Conservation (phyloP, 805 yeast species). For the Ogataea populi-albae region DNA sequence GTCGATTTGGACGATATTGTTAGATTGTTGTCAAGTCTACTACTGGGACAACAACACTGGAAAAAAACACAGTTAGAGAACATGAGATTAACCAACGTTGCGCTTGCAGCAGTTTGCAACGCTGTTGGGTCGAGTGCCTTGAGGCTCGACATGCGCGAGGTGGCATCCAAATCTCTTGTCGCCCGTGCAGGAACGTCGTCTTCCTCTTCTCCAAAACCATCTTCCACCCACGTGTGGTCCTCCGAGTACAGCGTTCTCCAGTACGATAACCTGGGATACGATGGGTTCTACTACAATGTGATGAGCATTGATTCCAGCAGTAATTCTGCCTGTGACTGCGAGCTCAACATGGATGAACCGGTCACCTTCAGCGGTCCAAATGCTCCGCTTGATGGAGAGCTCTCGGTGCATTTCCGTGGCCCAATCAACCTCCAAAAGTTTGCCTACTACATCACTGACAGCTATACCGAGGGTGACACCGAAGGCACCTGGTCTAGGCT, state of each 20-base stretch:
- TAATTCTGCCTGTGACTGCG: constrained; percentile 47
- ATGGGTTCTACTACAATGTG: constrained; percentile 52
- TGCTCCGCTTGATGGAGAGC: constrained; percentile 64
- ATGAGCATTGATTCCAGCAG: constrained; percentile 39
- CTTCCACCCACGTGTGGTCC: constrained; percentile 17
- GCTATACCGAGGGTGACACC: constrained; percentile 37
- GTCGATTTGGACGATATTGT: too few species aligned
- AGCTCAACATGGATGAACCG: constrained; percentile 33
- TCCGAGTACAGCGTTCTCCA: constrained; percentile 41
- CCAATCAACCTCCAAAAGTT: constrained; percentile 61
- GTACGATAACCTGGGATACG: constrained; percentile 54
- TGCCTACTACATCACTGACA: constrained; percentile 54
- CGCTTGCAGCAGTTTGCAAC: too few species aligned
- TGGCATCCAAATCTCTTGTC: neutral
- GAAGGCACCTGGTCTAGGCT: constrained; percentile 54
- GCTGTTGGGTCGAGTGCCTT: too few species aligned
- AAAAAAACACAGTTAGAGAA: too few species aligned
- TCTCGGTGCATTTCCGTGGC: constrained; percentile 78
- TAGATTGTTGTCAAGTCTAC: too few species aligned
- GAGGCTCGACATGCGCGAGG: too few species aligned
- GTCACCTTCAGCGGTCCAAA: constrained; percentile 51
- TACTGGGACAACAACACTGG: too few species aligned
- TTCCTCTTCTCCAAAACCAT: constrained; percentile 10
- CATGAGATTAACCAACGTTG: too few species aligned
- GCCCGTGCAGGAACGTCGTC: constrained; percentile 2